Percentiles rank a stretch among this genome's conserved stretches.
Conservation (phyloP, 192 early-diverging fungal genomes). For the Martensiomyces pterosporus region DNA sequence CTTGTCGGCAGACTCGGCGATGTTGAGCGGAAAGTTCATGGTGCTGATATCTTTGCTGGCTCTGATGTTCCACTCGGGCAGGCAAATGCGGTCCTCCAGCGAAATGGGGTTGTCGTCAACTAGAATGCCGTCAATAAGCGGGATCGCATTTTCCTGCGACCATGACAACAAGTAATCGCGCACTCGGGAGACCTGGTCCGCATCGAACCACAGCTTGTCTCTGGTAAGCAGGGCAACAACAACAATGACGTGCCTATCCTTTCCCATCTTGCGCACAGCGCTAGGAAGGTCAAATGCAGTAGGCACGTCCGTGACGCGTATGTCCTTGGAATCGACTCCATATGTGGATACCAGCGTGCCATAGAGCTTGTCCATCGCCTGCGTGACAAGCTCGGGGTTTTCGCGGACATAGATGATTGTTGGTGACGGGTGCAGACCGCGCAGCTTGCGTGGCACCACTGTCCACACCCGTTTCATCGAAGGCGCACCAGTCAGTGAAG, state of each 20-base stretch:
- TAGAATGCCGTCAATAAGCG: slow-evolving; percentile 37
- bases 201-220: slow-evolving; percentile 38
- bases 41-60: slow-evolving; percentile 5
- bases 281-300: slow-evolving; percentile 35
- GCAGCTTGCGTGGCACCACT: slow-evolving; percentile 37
- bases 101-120: slow-evolving; percentile 7
- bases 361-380: slow-evolving; percentile 40
- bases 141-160: slow-evolving; percentile 29
- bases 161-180: slow-evolving; percentile 32
- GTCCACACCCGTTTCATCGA: slow-evolving; percentile 25
- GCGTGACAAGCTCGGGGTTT: slow-evolving; percentile 15
- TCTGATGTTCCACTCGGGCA: slow-evolving; percentile 23
- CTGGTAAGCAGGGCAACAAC: slow-evolving; percentile 30
- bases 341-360: slow-evolving; percentile 20
- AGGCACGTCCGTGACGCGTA: slow-evolving; percentile 39
- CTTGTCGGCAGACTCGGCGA: background rate
- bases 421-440: slow-evolving; percentile 43
- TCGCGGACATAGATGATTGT: slow-evolving; percentile 40
- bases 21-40: background rate
- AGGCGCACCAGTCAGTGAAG: slow-evolving; percentile 11
- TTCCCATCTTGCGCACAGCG: slow-evolving; percentile 40
- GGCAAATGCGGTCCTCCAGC: slow-evolving; percentile 7
- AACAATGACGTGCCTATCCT: slow-evolving; percentile 32
- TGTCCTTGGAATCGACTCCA: slow-evolving; percentile 34
- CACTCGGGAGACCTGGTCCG: slow-evolving; percentile 21